Base-by-base conservation (phyloP, 2,329 filamentous ascomycete species). In the Penicillium fuscoglaucum region DNA sequence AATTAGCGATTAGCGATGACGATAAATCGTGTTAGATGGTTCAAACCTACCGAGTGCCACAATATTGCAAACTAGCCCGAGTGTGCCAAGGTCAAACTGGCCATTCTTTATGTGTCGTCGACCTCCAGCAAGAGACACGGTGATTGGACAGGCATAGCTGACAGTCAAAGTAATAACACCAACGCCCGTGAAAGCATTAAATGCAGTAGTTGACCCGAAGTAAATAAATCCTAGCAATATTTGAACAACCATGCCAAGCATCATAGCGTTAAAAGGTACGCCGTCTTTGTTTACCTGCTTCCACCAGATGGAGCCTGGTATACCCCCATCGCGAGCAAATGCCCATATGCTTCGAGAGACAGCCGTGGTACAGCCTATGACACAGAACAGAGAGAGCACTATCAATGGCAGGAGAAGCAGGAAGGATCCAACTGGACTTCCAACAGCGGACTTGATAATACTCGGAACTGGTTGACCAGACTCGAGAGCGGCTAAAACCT, bases 131-230 rank as follows among this genome's bases (percentile, higher is more conserved):
- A 90, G 74, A 55, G 83, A 89, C 60, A 88, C 83, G 33, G 82
- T 79, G 55, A 90, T 88, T 15, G 88, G 88, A 1, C 80, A 80
- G 31, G 84, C 86, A 68, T 90, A 91, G 49, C 86, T 84, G 40
- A 87, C 78, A 0, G 87, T 90, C 0, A 91, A 82, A 60, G 87
- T 90, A 69, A 91, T 90, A 8, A 88, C 91, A 1, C 88, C 89
- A 0, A 90, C 87, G 33, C 89, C 88, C 0, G 89, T 91, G 72
- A 91, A 91, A n/a, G 84, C 86, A 76, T 87, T 88, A 78, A 92
- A 92, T 0, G 89, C 89, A 0, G 88, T 86, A 0, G 83, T 83
- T 2, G 85, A 89, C 19, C 89, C 89, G 63, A 92, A 90, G 76
- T 90, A 91, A 71, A 91, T 90, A 58, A 89, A 82, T 0, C 88